Conservation (phyloP, 2,329 filamentous ascomycete genomes). For the Purpureocillium takamizusanense region DNA sequence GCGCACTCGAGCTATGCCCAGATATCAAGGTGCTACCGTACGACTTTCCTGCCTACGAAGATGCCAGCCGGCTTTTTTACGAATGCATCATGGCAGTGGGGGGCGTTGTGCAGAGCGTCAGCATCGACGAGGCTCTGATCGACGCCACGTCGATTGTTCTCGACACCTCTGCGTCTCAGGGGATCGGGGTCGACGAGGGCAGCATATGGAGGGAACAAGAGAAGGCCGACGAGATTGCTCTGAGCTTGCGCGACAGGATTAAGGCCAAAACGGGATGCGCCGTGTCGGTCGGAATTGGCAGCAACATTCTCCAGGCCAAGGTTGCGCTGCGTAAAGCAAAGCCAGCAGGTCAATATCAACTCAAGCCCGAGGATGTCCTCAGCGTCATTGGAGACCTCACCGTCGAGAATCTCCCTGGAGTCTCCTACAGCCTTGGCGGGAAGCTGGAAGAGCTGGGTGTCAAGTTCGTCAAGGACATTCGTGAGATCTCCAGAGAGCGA, state of each 20-base stretch:
- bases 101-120: slow-evolving; percentile 88
- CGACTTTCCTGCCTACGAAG: slow-evolving; percentile 90
- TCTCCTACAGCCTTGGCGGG: slow-evolving; percentile 81
- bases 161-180: slow-evolving; percentile 55
- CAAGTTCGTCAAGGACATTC: slow-evolving; percentile 73
- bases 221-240: slow-evolving; percentile 61
- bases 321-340: slow-evolving; percentile 87
- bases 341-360: slow-evolving; percentile 83
- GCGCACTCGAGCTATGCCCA: slow-evolving; percentile 72
- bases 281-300: slow-evolving; percentile 87
- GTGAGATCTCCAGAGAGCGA: slow-evolving; percentile 66
- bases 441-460: slow-evolving; percentile 85
- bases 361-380: slow-evolving; percentile 72
- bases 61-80: slow-evolving; percentile 82
- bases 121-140: slow-evolving; percentile 87
- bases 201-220: slow-evolving; percentile 70
- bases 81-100: slow-evolving; percentile 70
- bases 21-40: slow-evolving; percentile 87
- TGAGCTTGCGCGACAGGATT: slow-evolving; percentile 57
- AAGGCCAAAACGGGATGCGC: slow-evolving; percentile 70
- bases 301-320: slow-evolving; percentile 85
- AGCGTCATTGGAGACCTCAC: slow-evolving; percentile 68
- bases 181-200: slow-evolving; percentile 52
- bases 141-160: slow-evolving; percentile 70
- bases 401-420: slow-evolving; percentile 77